A percentile compares a stretch with the other conserved stretches of the same genome.
Evolutionary conservation across 2,329 filamentous ascomycete species (phyloP).

Genomic region (Penicillium sp.): DNA sequence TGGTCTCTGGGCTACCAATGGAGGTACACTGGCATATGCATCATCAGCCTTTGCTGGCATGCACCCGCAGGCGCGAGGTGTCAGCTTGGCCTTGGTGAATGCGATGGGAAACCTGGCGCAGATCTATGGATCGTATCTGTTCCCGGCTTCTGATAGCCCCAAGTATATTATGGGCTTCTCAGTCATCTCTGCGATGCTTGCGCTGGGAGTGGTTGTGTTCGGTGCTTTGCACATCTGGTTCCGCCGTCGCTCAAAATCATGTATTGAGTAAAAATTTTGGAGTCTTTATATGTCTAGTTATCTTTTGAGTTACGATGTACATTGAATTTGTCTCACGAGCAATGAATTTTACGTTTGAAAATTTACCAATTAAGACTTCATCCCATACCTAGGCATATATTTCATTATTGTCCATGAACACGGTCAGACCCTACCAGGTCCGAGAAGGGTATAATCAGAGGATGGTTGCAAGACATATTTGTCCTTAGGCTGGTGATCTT

Average conservation of each 20-base stretch:
- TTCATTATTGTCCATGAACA: too few species aligned
- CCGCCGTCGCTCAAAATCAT: conserved; percentile 6
- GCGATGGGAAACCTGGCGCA: conserved; percentile 56
- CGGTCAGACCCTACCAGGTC: too few species aligned
- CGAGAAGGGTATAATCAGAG: too few species aligned
- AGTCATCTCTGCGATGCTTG: conserved; percentile 37
- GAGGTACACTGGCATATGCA: conserved; percentile 52
- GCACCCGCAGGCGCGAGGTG: conserved; percentile 51
- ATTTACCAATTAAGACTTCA: too few species aligned
- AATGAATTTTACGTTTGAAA: neutral
- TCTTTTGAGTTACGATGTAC: neutral
- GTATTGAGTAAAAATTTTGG: neutral
- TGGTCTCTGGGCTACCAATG: conserved; percentile 57
- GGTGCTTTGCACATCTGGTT: conserved; percentile 27
- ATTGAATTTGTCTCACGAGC: neutral
- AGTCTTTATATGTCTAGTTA: neutral
- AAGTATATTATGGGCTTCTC: conserved; percentile 51
- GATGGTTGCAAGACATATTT: too few species aligned
- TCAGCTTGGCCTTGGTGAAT: conserved; percentile 56
- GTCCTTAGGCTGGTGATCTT: too few species aligned
- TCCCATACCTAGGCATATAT: too few species aligned
- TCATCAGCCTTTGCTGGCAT: conserved; percentile 54
- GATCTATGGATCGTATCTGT: conserved; percentile 57
- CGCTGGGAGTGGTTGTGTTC: conserved; percentile 31
- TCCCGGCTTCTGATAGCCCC: conserved; percentile 50